A percentile compares a stretch with the other conserved stretches of the same genome.
These are phyloP conservation scores for Termitomyces sp. DNA, from an alignment of 768 basidiomycete species.

Conservation along the genomic window DNA sequence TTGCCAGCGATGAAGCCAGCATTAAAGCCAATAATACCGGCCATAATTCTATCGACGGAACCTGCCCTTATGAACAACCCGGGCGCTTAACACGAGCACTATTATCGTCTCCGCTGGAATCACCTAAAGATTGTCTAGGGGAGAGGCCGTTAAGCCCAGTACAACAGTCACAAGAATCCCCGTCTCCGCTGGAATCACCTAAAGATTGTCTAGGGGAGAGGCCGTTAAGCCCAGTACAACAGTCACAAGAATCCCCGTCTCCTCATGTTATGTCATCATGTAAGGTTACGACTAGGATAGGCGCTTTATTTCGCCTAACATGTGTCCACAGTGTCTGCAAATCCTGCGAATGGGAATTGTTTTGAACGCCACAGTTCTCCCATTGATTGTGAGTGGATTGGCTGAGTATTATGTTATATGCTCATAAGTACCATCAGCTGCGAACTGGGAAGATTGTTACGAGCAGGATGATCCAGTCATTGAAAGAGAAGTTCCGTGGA, in stretches of 20 bases:
- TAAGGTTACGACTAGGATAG: neutral
- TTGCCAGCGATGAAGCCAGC: neutral
- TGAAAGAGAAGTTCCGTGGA: neutral
- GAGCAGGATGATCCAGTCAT: neutral
- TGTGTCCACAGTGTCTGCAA: neutral
- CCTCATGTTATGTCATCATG: neutral
- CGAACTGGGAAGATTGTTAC: neutral
- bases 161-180: neutral
- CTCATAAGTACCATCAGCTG: neutral
- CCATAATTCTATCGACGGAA: neutral
- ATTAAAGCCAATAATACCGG: neutral
- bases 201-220: neutral
- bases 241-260: neutral
- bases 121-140: neutral
- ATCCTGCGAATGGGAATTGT: neutral
- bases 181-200: neutral
- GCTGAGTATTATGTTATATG: neutral
- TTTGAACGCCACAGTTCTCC: neutral
- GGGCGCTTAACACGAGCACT: neutral
- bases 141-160: neutral
- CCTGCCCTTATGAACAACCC: neutral
- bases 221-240: neutral
- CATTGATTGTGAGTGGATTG: neutral
- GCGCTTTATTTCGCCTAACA: neutral
- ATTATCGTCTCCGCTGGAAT: neutral